phyloP scores from a whole-genome alignment of 2,329 filamentous ascomycete genomes.

The Ophiostoma montium region DNA sequence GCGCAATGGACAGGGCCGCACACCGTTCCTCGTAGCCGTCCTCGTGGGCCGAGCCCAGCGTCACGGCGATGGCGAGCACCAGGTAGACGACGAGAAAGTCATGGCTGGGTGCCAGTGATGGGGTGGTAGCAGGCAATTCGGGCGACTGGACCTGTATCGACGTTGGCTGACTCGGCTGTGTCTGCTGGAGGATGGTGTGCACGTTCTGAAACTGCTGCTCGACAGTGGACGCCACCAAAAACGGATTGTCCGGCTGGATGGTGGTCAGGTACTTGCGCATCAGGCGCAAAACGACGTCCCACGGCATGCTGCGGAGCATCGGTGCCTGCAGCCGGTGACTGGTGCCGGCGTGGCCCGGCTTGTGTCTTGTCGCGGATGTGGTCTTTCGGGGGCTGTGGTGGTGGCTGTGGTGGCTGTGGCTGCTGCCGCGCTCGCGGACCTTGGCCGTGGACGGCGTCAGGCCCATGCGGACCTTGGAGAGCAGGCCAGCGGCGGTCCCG shows the following conservation, averaged over 20 bases:
- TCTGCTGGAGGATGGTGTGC: background rate
- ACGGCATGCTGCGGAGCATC: constrained; percentile 11
- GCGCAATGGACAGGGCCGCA: constrained; percentile 18
- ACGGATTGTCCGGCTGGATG: constrained; percentile 18
- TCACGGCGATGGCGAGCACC: constrained; percentile 20
- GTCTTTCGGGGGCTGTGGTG: too few species aligned
- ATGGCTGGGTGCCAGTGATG: constrained; percentile 15
- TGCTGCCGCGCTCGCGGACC: constrained; percentile 19
- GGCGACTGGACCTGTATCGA: constrained; percentile 1
- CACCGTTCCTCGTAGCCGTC: constrained; percentile 20
- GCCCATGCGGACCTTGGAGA: constrained; percentile 20
- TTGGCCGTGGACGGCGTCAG: constrained; percentile 19
- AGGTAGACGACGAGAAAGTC: constrained; percentile 21
- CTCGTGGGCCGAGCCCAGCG: constrained; percentile 17
- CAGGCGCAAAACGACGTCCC: constrained; percentile 14
- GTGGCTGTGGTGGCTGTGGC: background rate
- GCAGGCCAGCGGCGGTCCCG: constrained; percentile 17
- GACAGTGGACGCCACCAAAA: constrained; percentile 17
- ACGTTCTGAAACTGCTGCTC: constrained; percentile 17
- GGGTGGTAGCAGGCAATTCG: background rate
- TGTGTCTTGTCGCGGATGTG: background rate
- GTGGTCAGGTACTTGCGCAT: constrained; percentile 20
- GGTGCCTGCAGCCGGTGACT: background rate
- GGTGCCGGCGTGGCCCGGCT: background rate
- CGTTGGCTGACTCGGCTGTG: constrained; percentile 8